Evolutionary conservation across 208 protist species (phyloP).

Genomic region (Acanthamoeba lenticulata): DNA sequence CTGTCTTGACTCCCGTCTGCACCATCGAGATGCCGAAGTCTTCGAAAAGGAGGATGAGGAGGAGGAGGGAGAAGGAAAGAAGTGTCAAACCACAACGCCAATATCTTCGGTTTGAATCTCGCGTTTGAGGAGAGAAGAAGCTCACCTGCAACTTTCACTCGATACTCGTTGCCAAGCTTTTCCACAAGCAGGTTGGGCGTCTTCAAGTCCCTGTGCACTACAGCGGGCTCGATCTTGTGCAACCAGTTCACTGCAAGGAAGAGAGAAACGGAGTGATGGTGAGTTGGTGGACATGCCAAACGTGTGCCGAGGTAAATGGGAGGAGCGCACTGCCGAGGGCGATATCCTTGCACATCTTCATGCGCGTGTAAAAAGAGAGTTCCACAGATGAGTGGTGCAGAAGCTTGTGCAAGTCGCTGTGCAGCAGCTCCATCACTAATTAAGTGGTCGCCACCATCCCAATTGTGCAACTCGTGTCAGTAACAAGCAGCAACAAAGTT

Average conservation of each 20-base stretch:
- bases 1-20: background rate
- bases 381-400: constrained; percentile 26
- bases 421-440: constrained; percentile 67
- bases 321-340: constrained; percentile 49
- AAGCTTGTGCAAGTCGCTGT: constrained; percentile 56
- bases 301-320: background rate
- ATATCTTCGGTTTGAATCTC: no score
- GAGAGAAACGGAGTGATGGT: background rate
- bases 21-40: constrained; percentile 59
- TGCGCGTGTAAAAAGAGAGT: constrained; percentile 37
- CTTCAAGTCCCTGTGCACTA: constrained; percentile 43
- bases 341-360: constrained; percentile 70
- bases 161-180: constrained; percentile 5
- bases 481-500: background rate
- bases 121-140: background rate
- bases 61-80: no score
- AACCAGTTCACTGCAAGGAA: constrained; percentile 44
- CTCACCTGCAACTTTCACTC: constrained; percentile 48
- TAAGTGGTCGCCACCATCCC: no score
- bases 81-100: no score
- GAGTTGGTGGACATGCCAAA: background rate
- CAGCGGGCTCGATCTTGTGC: constrained; percentile 49
- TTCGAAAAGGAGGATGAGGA: no score
- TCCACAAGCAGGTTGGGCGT: constrained; percentile 27
- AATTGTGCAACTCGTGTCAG: no score